Evolutionary conservation across 192 early-diverging fungal species (phyloP).

Genomic region (Mortierella hygrophila): DNA sequence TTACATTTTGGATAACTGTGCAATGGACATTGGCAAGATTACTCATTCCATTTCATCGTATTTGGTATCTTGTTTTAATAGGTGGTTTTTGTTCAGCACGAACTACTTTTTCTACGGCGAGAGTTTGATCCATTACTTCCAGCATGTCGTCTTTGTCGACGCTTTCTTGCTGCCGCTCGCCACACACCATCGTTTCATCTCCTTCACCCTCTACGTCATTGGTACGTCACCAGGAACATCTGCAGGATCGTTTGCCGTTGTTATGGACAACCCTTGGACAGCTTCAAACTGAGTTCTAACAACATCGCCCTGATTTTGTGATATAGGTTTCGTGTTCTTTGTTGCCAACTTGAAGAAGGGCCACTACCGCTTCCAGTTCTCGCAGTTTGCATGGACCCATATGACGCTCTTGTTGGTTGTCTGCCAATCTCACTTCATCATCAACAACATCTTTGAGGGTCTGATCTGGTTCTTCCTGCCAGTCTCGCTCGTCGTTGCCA

Average conservation of each 20-base stretch:
- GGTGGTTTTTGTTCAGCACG: constrained; percentile 90
- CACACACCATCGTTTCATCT: constrained; percentile 95
- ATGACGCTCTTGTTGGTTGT: constrained; percentile 95
- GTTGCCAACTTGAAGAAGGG: constrained; percentile 93
- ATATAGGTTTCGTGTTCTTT: constrained; percentile 88
- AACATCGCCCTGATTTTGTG: background rate
- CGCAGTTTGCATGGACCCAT: constrained; percentile 97
- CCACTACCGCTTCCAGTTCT: constrained; percentile 95
- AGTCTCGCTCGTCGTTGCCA: constrained; percentile 88
- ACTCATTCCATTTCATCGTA: background rate
- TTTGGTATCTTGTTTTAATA: constrained; percentile 18
- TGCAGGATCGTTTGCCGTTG: background rate
- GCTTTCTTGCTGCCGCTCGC: constrained; percentile 87
- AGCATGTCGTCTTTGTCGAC: constrained; percentile 86
- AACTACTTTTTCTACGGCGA: constrained; percentile 97
- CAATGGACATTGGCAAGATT: background rate
- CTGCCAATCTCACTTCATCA: constrained; percentile 93
- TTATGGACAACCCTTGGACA: background rate
- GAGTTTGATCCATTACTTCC: constrained; percentile 91
- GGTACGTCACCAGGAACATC: constrained; percentile 60
- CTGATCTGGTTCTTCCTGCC: constrained; percentile 98
- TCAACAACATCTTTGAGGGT: constrained; percentile 98
- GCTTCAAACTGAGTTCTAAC: background rate
- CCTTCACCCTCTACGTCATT: constrained; percentile 88
- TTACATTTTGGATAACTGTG: background rate